These are phyloP conservation scores for Fusarium sp. DNA, from an alignment of 2,329 filamentous ascomycete species.

Conservation along the genomic window DNA sequence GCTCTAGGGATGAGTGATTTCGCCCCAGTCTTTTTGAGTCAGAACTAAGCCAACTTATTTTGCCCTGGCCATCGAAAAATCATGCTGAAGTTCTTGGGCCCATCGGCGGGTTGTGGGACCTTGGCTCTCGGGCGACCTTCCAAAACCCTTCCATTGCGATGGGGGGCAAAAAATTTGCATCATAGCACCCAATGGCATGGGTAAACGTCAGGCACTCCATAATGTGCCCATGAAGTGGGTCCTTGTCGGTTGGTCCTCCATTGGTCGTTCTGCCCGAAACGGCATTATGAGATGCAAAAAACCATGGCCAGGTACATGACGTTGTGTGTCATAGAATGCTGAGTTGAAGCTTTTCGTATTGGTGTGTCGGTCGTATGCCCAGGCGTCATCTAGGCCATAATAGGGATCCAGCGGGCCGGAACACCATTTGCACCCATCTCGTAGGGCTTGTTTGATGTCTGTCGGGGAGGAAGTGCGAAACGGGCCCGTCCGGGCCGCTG, in stretches of 20 bases:
- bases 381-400: conserved; percentile 43
- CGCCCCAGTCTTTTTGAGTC: conserved; percentile 32
- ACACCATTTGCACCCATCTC: conserved; percentile 69
- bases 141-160: conserved; percentile 46
- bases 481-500: conserved; percentile 75
- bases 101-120: conserved; percentile 41
- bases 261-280: conserved; percentile 40
- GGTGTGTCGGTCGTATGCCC: conserved; percentile 2
- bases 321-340: conserved; percentile 22
- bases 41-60: conserved; percentile 30
- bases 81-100: conserved; percentile 22
- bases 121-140: conserved; percentile 36
- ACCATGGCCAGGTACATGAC: conserved; percentile 47
- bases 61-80: conserved; percentile 21
- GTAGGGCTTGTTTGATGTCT: conserved; percentile 65
- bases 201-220: conserved; percentile 30
- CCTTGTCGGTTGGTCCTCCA: conserved; percentile 30
- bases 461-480: conserved; percentile 75
- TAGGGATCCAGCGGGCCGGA: conserved; percentile 68
- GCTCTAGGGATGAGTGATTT: conserved; percentile 9
- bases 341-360: conserved; percentile 15
- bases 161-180: conserved; percentile 47
- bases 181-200: conserved; percentile 46
- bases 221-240: conserved; percentile 27
- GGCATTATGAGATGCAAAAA: conserved; percentile 41